These are phyloP conservation scores for Castanospermum australe DNA, from an alignment of 306 rosid species.

Conservation along the genomic window DNA sequence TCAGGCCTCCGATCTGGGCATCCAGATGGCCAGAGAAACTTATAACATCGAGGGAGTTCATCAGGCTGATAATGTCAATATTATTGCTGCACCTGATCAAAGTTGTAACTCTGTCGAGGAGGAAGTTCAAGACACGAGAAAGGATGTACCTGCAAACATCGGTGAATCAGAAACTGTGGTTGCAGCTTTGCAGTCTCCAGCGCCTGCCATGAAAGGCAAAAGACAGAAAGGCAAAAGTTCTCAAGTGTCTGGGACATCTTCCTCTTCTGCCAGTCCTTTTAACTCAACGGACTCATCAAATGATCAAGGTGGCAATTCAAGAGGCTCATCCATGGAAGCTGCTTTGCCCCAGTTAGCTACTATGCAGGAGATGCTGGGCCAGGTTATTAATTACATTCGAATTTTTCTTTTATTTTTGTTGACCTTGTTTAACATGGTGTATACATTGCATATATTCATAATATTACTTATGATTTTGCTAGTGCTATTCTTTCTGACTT, in stretches of 20 bases:
- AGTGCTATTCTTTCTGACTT: conserved; percentile 8
- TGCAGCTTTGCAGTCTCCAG: conserved; percentile 45
- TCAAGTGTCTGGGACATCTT: conserved; percentile 48
- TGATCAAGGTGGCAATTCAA: conserved; percentile 48
- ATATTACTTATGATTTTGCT: not conserved
- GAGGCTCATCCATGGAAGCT: conserved; percentile 43
- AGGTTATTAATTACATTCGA: conserved; percentile 43
- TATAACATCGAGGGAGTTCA: conserved; percentile 38
- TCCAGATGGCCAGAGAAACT: conserved; percentile 62
- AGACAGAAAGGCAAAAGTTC: conserved; percentile 57
- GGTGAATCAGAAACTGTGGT: conserved; percentile 41
- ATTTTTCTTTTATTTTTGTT: not conserved
- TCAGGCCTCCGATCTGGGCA: conserved; percentile 66
- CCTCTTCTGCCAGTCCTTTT: conserved; percentile 47
- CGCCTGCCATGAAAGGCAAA: conserved; percentile 49
- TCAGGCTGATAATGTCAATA: conserved; percentile 34
- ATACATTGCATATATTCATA: not conserved
- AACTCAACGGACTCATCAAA: conserved; percentile 49
- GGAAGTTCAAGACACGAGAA: conserved; percentile 45
- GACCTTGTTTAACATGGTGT: conserved; percentile 6
- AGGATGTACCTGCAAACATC: conserved; percentile 37
- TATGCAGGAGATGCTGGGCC: conserved; percentile 60
- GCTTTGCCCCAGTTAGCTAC: conserved; percentile 52
- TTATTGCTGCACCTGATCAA: conserved; percentile 31
- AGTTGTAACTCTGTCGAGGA: conserved; percentile 26